Evolutionary conservation across 2,329 filamentous ascomycete species (phyloP), one percentile per base, ranked within the genome.

Genomic region (Pseudogymnoascus sp.): DNA sequence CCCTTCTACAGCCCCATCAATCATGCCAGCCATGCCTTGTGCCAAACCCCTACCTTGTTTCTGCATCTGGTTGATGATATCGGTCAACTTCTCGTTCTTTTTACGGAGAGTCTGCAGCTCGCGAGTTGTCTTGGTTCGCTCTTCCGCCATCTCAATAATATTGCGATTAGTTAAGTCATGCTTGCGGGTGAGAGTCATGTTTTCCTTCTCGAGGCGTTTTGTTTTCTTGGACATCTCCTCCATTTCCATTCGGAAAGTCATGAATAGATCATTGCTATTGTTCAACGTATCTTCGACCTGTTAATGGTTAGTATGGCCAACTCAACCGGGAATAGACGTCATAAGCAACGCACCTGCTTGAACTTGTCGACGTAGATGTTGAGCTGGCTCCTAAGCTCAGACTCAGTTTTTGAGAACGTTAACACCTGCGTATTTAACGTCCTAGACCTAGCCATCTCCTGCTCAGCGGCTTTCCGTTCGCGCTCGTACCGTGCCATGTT

Each of bases 221-320:
- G 93, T 96, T 79, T 97, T 97, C 79, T 97, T 97, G 0, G 93
- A 96, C 93, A 97, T 97, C 73, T 97, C 95, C 77, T 97, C 95
- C 93, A 97, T 97, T 77, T 97, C 95, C 78, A 96, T 97, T 62
- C 93, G 86, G 77, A 97, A 97, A 0, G 95, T 97, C 69, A 97
- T 80, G 76, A 97, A 97, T 62, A 97, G 81, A 74, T 97, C 95
- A 79, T 97, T 97, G 76, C 91, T 96, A 74, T 97, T 97, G 78
- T 97, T 97, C 61, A 97, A 83, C 38, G 93, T 97, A 77, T 97
- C 95, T 83, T 97, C 93, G 74, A 97, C 93, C 93, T 97, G 80
- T 76, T 69, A 76, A 74, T 74, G 77, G 76, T 81, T 80, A 81
- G 70, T 63, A 67, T 38, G 38, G 26, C n/a, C 21, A 42, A 35